Evolutionary conservation across 2,329 filamentous ascomycete genomes (phyloP).

Genomic region (Ascochyta viciae-villosae): DNA sequence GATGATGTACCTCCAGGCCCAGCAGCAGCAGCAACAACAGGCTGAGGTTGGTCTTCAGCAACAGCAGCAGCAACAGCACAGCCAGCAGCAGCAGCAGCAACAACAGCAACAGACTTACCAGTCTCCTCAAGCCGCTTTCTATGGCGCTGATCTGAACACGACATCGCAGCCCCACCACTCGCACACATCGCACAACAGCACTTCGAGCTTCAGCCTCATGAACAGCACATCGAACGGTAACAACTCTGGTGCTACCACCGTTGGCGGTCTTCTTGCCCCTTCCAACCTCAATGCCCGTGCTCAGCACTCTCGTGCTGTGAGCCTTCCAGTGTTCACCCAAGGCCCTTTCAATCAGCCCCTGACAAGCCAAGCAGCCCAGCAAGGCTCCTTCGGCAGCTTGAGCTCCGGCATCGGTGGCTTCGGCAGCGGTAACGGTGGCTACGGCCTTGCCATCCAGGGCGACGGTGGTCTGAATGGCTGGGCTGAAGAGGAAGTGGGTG

Average conservation of each 20-base stretch:
- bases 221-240: slow-evolving; percentile 49
- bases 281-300: slow-evolving; percentile 65
- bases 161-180: slow-evolving; percentile 68
- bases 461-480: slow-evolving; percentile 66
- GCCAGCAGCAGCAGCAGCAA: slow-evolving; percentile 36
- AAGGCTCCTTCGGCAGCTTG: slow-evolving; percentile 64
- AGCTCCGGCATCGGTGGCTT: slow-evolving; percentile 65
- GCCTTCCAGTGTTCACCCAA: slow-evolving; percentile 76
- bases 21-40: slow-evolving; percentile 55
- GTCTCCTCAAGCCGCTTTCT: slow-evolving; percentile 81
- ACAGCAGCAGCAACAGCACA: slow-evolving; percentile 36
- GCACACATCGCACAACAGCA: slow-evolving; percentile 62
- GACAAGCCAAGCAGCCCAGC: slow-evolving; percentile 47
- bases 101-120: slow-evolving; percentile 65
- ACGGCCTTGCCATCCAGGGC: slow-evolving; percentile 66
- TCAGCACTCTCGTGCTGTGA: slow-evolving; percentile 82
- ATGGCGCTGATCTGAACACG: slow-evolving; percentile 70
- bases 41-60: slow-evolving; percentile 47
- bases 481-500: slow-evolving; percentile 69
- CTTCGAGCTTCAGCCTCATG: slow-evolving; percentile 58
- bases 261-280: slow-evolving; percentile 79
- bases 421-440: slow-evolving; percentile 60
- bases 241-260: slow-evolving; percentile 67
- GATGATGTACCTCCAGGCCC: slow-evolving; percentile 89
- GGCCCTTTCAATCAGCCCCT: slow-evolving; percentile 59